Evolutionary conservation across 495 filamentous ascomycete genomes (phyloP), one percentile per base, ranked within the genome.

Genomic region (Hypoxylon lienhwacheense): DNA sequence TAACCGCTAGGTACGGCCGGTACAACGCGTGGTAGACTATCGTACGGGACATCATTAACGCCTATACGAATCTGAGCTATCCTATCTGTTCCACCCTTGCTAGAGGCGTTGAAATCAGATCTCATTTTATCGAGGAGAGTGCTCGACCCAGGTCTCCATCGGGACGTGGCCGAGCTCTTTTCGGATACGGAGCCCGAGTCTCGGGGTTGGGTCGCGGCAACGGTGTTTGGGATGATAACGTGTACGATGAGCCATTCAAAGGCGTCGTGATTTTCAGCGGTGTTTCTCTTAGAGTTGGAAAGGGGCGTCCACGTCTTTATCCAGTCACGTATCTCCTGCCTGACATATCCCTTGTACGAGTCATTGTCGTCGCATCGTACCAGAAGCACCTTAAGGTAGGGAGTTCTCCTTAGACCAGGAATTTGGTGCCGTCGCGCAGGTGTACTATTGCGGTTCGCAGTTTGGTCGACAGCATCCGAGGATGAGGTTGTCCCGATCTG

Each of bases 241-340:
- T 97, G 93, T 7, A 98, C 61, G 47, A 98, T 90, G 12, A 98
- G 77, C 92, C 92, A 98, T 65, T 98, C 95, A 64, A 88, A 96
- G 3, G 95, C 95, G 74, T 97, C 95, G 67, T 98, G 93, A 80
- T 76, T 96, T 82, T 81, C 79, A 39, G 77, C 73, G 7, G 68
- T 66, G 56, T 63, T 80, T 43, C 72, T 70, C 45, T 75, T 76
- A 1, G 68, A 66, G 14, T 67, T 67, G 24, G 79, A 76, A 0
- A 71, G 63, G 0, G 73, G 62, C 0, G 88, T 85, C 55, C 95
- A 82, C 5, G 79, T 72, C 65, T 90, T 90, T 53, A 98, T 83
- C 93, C 93, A 98, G 48, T 97, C 93, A 34, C 90, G 81, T 26
- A 97, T 73, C 53, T 84, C 77, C 66, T 88, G 85, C 49, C 90